Base-by-base conservation (phyloP, 371 early-diverging fungal genomes). In the Conidiobolus incongruus region DNA sequence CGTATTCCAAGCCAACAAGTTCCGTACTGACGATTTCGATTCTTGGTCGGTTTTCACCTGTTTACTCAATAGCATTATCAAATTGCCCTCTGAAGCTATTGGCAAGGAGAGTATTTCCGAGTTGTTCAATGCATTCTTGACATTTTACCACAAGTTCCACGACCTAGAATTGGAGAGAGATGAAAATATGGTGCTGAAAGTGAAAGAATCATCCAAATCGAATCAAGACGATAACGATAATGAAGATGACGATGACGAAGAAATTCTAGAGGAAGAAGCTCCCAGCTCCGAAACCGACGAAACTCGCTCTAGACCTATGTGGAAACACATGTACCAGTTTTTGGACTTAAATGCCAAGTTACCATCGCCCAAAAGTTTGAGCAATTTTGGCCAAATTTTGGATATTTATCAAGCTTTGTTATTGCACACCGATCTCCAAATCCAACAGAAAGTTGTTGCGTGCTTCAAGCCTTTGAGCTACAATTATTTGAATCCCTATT, bases 381-480 rank as follows among this genome's bases (percentile, higher is more conserved):
- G 60, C 46, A 63, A 66, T 40, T 52, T 61, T 2, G 48, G 47
- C 5, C 59, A 71, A 7, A 47, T 91, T 22, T 63, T 75, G 45
- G 51, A 52, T 10, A 56, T 72, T 13, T 81, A 72, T 44, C 54
- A 84, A 52, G 64, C 70, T 12, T 56, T 93, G 34, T 63, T 96
- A 28, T 58, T 72, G 13, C 77, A 74, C 21, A 84, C 83, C 46
- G 92, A 92, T 53, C 55, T 59, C 10, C 63, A 69, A 30, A 46
- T 88, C 2, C 96, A 96, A 61, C 52, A 62, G 17, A 56, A 66
- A 3, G 83, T 89, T 4, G 61, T 94, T 5, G 80, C 79, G 40
- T 87, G 89, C 51, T 22, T 93, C 24, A 61, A 78, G 29, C 66
- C 77, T 0, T 93, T 84, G 81, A 75, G 73, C 46, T 59, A 68